Evolutionary conservation across 2,329 filamentous ascomycete species (phyloP), one percentile per base, ranked within the genome.

Genomic region (Fusarium continuum): DNA sequence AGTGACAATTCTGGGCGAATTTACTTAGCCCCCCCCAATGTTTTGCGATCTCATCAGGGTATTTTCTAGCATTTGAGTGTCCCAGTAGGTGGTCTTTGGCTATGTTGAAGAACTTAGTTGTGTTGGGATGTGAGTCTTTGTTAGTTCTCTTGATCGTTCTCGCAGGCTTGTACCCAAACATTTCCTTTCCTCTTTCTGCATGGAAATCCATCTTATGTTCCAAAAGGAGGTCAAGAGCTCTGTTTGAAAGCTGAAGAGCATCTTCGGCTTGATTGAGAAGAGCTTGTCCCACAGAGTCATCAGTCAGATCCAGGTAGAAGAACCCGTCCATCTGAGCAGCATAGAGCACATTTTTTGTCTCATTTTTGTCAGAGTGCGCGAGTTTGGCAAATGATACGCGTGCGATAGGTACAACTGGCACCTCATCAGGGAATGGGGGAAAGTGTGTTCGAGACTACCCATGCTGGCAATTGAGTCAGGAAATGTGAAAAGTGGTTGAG

Each of bases 271-370:
- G 20, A 2, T 8, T 9, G 2, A 44, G 38, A 2, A 50, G 20
- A 2, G 1, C 5, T n/a, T 19, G 7, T 8, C 47, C 47, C 0
- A 10, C 4, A 0, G 2, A 0, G 1, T 32, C 2, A 8, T 50
- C 13, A 1, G 20, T 34, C 7, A 50, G 20, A 6, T 44, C 47
- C 0, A 50, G 47, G 3, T 44, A 44, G 2, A 34, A 50, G 26
- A 50, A 50, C 3, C 47, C 47, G 0, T 50, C 38, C 6, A 7
- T 13, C 2, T 32, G 8, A 16, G 13, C 41, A 20, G 47, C 47
- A 4, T 14, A 19, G 8, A 50, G 20, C 0, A 44, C 11, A 5
- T 44, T 34, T 0, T 2, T 5, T 20, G 19, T 20, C 9, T 50
- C 47, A 32, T 26, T 2, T 13, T 16, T 0, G 8, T 34, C 9